Evolutionary conservation across 2,329 filamentous ascomycete species (phyloP).

Genomic region (Aspergillus viridinutans): DNA sequence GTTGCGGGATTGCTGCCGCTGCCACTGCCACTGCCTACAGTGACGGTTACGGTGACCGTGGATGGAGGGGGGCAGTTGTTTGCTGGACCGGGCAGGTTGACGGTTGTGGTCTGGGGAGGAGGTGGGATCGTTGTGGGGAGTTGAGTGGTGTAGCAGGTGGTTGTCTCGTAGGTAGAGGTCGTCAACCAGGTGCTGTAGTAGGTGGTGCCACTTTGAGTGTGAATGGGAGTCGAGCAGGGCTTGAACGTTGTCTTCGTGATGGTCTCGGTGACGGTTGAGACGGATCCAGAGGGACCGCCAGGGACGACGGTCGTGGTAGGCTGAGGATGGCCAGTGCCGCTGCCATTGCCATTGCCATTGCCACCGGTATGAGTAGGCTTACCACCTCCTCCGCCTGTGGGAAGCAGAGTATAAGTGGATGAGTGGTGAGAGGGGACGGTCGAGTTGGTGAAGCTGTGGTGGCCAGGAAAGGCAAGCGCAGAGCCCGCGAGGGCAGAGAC

Average conservation of each 20-base stretch:
- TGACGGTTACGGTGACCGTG: constrained; percentile 16
- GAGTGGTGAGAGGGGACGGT: constrained; percentile 5
- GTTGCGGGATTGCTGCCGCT: not conserved
- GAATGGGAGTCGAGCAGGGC: constrained; percentile 31
- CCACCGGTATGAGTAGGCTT: not conserved
- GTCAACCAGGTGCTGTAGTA: constrained; percentile 33
- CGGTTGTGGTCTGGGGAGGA: constrained; percentile 4
- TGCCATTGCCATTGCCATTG: not conserved
- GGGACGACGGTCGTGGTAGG: too few species aligned
- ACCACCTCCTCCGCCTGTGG: constrained; percentile 7
- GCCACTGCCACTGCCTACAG: not conserved
- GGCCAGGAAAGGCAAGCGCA: constrained; percentile 16
- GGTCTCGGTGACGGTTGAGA: constrained; percentile 22
- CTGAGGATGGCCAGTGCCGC: not conserved
- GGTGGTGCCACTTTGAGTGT: constrained; percentile 23
- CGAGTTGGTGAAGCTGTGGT: constrained; percentile 6
- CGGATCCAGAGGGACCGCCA: not conserved
- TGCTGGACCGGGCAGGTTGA: not conserved
- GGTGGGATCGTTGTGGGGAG: not conserved
- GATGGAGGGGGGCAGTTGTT: constrained; percentile 3
- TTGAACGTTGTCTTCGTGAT: constrained; percentile 29
- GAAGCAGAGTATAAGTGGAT: constrained; percentile 2
- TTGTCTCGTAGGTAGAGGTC: constrained; percentile 25
- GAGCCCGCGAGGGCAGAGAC: constrained; percentile 17
- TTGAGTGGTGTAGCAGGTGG: constrained; percentile 25